A percentile compares a stretch with the other conserved stretches of the same genome.
Conservation (phyloP, 2,329 filamentous ascomycete genomes). For the Diplodia corticola region DNA sequence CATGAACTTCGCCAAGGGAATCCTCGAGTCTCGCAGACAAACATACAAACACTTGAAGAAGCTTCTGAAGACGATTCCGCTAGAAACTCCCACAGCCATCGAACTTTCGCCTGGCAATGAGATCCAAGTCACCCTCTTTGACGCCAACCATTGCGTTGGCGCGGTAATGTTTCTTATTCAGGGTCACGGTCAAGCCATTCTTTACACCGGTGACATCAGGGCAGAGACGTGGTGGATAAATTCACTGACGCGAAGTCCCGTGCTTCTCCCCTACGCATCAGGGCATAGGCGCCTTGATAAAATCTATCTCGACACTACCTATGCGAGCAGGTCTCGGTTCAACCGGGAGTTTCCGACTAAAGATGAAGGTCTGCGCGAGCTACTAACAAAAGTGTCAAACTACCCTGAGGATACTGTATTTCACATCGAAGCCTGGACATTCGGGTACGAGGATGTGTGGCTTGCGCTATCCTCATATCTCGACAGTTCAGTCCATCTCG, state of each 20-base stretch:
- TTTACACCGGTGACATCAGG: conserved; percentile 89
- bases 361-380: conserved; percentile 71
- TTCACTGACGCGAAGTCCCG: conserved; percentile 67
- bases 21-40: conserved; percentile 71
- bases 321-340: conserved; percentile 55
- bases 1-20: conserved; percentile 76
- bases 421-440: conserved; percentile 87
- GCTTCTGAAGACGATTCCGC: conserved; percentile 74
- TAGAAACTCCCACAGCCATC: conserved; percentile 75
- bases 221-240: conserved; percentile 87
- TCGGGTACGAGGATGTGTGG: conserved; percentile 93
- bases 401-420: conserved; percentile 78
- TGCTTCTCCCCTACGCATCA: conserved; percentile 70
- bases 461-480: conserved; percentile 72
- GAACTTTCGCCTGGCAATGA: conserved; percentile 67
- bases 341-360: conserved; percentile 62
- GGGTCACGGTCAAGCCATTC: conserved; percentile 64
- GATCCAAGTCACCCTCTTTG: conserved; percentile 81
- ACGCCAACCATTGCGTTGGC: conserved; percentile 90
- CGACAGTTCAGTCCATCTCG: conserved; percentile 73
- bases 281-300: conserved; percentile 61
- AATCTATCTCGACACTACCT: conserved; percentile 88
- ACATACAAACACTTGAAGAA: conserved; percentile 75
- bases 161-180: conserved; percentile 93
- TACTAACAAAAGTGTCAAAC: conserved; percentile 65